phyloP scores from a whole-genome alignment of 345 rosid genomes.

The Salix arbutifolia region DNA sequence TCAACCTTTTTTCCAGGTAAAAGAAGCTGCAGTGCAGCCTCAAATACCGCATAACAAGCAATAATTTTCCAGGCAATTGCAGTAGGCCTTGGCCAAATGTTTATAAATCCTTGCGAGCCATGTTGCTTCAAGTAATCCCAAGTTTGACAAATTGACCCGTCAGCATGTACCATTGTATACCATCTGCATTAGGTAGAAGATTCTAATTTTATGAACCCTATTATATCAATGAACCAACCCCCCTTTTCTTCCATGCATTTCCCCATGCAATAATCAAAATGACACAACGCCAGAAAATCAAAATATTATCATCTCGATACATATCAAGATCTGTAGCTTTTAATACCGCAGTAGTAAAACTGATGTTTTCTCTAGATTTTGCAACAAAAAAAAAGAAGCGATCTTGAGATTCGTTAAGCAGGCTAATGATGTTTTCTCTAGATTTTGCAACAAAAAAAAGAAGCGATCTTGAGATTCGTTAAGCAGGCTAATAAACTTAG shows the following conservation, averaged over 20 bases:
- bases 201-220: not conserved
- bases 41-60: conserved; percentile 72
- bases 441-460: not conserved
- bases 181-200: conserved; percentile 52
- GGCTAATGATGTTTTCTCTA: not conserved
- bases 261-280: not conserved
- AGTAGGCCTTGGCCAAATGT: conserved; percentile 84
- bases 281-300: not conserved
- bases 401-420: not conserved
- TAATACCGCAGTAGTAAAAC: not conserved
- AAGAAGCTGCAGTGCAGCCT: conserved; percentile 88
- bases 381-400: not conserved
- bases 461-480: not conserved
- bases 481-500: not conserved
- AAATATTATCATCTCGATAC: not conserved
- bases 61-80: conserved; percentile 68
- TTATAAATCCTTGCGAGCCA: conserved; percentile 64
- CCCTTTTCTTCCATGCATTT: not conserved
- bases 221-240: not conserved
- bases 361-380: not conserved
- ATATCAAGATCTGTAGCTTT: not conserved
- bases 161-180: conserved; percentile 93
- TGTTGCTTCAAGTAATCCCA: conserved; percentile 48
- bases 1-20: conserved; percentile 85
- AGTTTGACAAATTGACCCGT: conserved; percentile 67